A percentile compares a stretch with the other conserved stretches of the same genome.
These are phyloP conservation scores for Ephemerocybe angulata DNA, from an alignment of 768 basidiomycete species.

Conservation along the genomic window DNA sequence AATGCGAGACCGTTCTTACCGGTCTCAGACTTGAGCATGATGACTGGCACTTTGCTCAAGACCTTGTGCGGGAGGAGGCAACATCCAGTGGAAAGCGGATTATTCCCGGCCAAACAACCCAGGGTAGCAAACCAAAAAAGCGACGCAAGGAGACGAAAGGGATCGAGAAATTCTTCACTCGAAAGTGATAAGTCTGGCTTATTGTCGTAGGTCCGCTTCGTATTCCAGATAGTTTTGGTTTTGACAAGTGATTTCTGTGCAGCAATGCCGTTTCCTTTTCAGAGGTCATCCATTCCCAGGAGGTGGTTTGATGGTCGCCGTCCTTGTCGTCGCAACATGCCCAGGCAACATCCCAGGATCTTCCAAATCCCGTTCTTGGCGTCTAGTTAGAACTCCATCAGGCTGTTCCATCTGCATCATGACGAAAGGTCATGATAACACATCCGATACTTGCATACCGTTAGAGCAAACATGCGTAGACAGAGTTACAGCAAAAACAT, in stretches of 20 bases:
- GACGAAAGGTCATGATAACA: not conserved
- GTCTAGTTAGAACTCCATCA: not conserved
- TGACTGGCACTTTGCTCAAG: slow-evolving; percentile 87
- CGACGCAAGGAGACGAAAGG: slow-evolving; percentile 30
- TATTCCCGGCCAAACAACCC: not conserved
- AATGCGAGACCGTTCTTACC: slow-evolving; percentile 34
- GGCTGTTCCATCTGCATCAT: not conserved
- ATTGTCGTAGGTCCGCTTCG: not conserved
- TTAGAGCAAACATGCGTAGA: slow-evolving; percentile 1
- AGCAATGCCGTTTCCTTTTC: too few relatives aligned
- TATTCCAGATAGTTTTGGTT: not conserved
- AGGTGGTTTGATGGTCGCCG: too few relatives aligned
- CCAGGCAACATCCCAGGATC: too few relatives aligned
- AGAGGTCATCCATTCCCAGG: too few relatives aligned
- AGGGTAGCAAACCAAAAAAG: slow-evolving; percentile 24
- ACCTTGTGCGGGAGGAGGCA: slow-evolving; percentile 49
- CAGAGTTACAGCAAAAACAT: not conserved
- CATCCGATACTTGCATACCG: not conserved
- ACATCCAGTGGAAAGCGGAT: slow-evolving; percentile 10
- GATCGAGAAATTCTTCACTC: slow-evolving; percentile 39
- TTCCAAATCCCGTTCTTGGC: too few relatives aligned
- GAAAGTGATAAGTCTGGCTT: slow-evolving; percentile 22
- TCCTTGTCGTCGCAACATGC: too few relatives aligned
- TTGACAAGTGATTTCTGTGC: not conserved
- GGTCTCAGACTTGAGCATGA: slow-evolving; percentile 66